phyloP scores from a whole-genome alignment of 2,329 filamentous ascomycete genomes.

The Fusarium temperatum region DNA sequence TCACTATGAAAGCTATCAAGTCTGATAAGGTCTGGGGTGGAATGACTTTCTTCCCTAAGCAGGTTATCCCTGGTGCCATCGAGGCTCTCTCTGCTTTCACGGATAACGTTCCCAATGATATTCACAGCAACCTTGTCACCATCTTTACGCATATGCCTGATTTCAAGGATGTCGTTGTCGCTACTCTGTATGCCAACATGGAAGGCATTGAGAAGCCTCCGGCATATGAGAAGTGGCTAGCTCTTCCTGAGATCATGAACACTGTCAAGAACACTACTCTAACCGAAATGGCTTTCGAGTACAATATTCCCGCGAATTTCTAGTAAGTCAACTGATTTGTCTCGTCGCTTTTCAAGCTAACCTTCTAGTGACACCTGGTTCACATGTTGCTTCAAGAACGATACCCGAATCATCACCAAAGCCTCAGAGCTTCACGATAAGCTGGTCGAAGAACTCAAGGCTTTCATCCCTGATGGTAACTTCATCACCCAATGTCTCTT shows the following conservation, averaged over 20 bases:
- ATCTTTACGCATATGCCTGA: constrained; percentile 19
- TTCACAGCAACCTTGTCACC: constrained; percentile 16
- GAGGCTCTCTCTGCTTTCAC: constrained; percentile 4
- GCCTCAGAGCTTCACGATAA: constrained; percentile 18
- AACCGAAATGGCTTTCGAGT: constrained; percentile 25
- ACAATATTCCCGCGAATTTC: constrained; percentile 25
- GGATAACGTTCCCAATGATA: constrained; percentile 19
- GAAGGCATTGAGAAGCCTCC: constrained; percentile 16
- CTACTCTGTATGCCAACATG: constrained; percentile 23
- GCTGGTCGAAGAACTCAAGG: constrained; percentile 21
- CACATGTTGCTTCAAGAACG: constrained; percentile 26
- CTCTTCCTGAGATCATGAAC: constrained; percentile 22
- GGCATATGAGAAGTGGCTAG: constrained; percentile 29
- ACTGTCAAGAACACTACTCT: constrained; percentile 29
- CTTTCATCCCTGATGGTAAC: constrained; percentile 17
- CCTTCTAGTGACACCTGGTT: constrained; percentile 17
- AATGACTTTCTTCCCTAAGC: constrained; percentile 26
- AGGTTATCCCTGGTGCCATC: constrained; percentile 14
- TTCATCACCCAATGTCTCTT: constrained; percentile 27
- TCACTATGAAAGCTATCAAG: constrained; percentile 41
- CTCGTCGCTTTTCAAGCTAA: not conserved
- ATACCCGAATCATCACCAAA: constrained; percentile 17
- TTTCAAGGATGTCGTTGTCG: constrained; percentile 18
- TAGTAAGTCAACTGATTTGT: not conserved
- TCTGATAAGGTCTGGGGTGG: constrained; percentile 25